Evolutionary conservation across 2,329 filamentous ascomycete genomes (phyloP).

Genomic region (Penicillium sp.): DNA sequence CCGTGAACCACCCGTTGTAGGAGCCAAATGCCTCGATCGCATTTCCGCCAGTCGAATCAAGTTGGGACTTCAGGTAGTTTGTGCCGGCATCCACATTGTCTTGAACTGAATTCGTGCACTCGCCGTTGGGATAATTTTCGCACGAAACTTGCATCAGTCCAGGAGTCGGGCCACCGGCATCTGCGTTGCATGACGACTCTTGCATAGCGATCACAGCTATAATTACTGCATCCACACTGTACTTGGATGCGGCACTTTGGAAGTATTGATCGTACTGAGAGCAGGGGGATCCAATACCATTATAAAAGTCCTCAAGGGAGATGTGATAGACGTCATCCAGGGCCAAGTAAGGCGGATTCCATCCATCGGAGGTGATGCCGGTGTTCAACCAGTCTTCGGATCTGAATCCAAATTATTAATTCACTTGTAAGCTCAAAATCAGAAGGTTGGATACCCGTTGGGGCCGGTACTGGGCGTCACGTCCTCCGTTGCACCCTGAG

Average conservation of each 20-base stretch:
- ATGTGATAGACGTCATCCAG: constrained; percentile 18
- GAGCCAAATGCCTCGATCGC: constrained; percentile 33
- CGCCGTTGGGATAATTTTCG: constrained; percentile 35
- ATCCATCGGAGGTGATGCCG: constrained; percentile 22
- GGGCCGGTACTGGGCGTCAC: constrained; percentile 11
- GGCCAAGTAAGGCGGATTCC: constrained; percentile 35
- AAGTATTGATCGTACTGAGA: constrained; percentile 36
- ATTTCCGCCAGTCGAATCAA: constrained; percentile 28
- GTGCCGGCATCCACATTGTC: constrained; percentile 39
- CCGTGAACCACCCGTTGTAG: constrained; percentile 41
- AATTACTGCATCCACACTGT: constrained; percentile 35
- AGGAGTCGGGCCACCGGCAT: constrained; percentile 34
- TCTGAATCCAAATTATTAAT: not conserved
- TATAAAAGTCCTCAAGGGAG: constrained; percentile 16
- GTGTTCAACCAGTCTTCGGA: constrained; percentile 18
- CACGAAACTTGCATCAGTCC: constrained; percentile 40
- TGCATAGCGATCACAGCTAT: constrained; percentile 40
- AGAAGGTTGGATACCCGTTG: constrained; percentile 3
- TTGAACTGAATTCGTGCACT: constrained; percentile 33
- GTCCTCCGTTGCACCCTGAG: constrained; percentile 10
- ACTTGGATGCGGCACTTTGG: constrained; percentile 29
- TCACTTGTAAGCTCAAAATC: not conserved
- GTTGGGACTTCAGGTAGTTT: constrained; percentile 26
- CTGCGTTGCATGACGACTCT: constrained; percentile 37
- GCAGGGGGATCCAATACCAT: constrained; percentile 16